Percentiles rank a stretch among this genome's conserved stretches.
Conservation (phyloP, 2,329 filamentous ascomycete genomes). For the Penicillium brasilianum region DNA sequence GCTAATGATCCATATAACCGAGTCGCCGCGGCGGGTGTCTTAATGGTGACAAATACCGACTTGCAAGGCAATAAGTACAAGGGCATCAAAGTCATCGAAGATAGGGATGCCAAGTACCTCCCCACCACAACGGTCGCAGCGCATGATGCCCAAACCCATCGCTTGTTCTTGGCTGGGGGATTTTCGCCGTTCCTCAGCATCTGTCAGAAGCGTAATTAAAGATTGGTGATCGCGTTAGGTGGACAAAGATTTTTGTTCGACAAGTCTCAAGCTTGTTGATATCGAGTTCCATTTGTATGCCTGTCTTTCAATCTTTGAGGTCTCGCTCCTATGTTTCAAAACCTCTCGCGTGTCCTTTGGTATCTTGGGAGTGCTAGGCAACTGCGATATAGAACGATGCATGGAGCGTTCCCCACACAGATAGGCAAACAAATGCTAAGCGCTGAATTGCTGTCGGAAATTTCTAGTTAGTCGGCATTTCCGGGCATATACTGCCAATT, state of each 20-base stretch:
- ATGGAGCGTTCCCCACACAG: too few species aligned
- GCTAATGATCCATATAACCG: conserved; percentile 29
- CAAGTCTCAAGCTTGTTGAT: background rate
- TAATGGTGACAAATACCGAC: background rate
- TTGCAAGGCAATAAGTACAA: conserved; percentile 26
- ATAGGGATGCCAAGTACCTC: conserved; percentile 34
- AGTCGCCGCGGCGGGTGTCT: conserved; percentile 3
- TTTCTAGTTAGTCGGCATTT: background rate
- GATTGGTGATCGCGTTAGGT: background rate
- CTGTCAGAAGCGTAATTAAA: conserved; percentile 19
- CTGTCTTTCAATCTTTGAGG: background rate
- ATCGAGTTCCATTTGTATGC: background rate
- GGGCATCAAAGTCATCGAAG: conserved; percentile 42
- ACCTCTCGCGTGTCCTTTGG: too few species aligned
- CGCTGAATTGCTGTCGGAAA: too few species aligned
- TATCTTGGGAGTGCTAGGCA: background rate
- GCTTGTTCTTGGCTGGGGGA: conserved; percentile 25
- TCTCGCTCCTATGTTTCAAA: background rate
- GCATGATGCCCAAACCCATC: conserved; percentile 22
- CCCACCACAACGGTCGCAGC: conserved; percentile 21
- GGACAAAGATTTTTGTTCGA: background rate
- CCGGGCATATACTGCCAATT: background rate
- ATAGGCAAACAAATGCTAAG: too few species aligned
- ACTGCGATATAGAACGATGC: background rate
- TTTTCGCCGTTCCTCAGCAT: conserved; percentile 32